Base-by-base conservation (phyloP, 2,329 filamentous ascomycete species). In the Alternaria brassicicola region DNA sequence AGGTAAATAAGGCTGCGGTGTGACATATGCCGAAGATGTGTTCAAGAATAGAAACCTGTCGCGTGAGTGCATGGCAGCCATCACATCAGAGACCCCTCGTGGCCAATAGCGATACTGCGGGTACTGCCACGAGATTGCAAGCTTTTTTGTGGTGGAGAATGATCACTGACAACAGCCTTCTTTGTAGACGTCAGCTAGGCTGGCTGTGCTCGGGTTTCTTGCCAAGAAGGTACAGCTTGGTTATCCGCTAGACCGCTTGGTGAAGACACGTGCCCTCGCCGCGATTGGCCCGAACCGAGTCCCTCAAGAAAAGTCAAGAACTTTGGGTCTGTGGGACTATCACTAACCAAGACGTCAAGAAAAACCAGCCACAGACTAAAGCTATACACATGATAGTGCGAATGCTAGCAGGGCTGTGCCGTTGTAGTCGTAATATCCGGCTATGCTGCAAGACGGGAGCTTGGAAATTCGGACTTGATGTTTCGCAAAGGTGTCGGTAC, bases 101-200 rank as follows among this genome's bases (percentile, higher is more conserved):
- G 31, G 13, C 61, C 55, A 62, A 65, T 64, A 9, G 46, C n/a
- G 39, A 45, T 28, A 21, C n/a, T n/a, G 43, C 19, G 21, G 17
- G 10, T 35, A 13, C 21, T 53, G 21, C 21, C 38, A 50, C 17
- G 9, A 39, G 31, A 35, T 19, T 3, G 21, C n/a, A 38, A 38
- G 23, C 33, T 17, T 49, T 17, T 38, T n/a, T n/a, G 39, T 8
- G 42, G 36, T 41, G 42, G 43, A 47, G 47, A 48, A 13, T 26
- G 31, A 41, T 33, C 43, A 26, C 19, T 33, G 25, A 33, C 25
- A 36, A 36, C 38, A 38, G 53, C 53, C 55, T 51, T 46, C 49
- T 41, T 47, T 61, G 59, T 60, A 61, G 47, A 70, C 67, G 67
- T 71, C 66, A 69, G 59, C 66, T 55, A 41, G 47, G 47, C 57